Evolutionary conservation across 2,329 filamentous ascomycete species (phyloP), one percentile per base, ranked within the genome.

Genomic region (Neopestalotiopsis sp.): DNA sequence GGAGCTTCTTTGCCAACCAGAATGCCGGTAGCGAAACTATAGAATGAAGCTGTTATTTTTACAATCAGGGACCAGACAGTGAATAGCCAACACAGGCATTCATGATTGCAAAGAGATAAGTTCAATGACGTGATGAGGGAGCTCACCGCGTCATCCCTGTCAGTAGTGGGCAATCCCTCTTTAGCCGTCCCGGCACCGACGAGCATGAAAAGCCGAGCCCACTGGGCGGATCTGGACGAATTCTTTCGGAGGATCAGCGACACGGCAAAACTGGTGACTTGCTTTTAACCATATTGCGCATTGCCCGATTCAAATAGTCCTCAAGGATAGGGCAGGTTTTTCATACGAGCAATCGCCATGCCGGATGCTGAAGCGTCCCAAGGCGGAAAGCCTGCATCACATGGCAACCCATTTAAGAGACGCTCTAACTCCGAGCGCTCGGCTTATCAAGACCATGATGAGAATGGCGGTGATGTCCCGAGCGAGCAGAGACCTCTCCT

Each of bases 401-500:
- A 52, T 52, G 45, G 20, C 45, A 52, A 9, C 17, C 45, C n/a
- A 17, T 20, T 20, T n/a, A 52, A n/a, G 45, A 52, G 45, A 52
- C 45, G 45, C n/a, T 7, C 45, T 24, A 20, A 20, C 14, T 62
- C 32, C 32, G 59, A 38, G 59, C 30, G 59, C 59, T 62, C 32
- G 59, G 32, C 32, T 20, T 17, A 28, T 28, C 24, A n/a, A 28
- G 30, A 59, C 17, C 13, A 34, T 34, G 6, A 62, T 12, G 30
- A 38, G 34, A 38, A 62, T 62, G 32, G 40, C 12, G 30, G 14
- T 28, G 59, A 40, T 6, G 40, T 38, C 10, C 1, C 34, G 14
- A 12, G 14, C 34, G 59, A 62, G n/a, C 59, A 62, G 17, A 42
- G 30, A 40, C 59, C 34, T 34, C 59, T 62, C 34, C 32, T 62